A percentile compares a stretch with the other conserved stretches of the same genome.
These are phyloP conservation scores for Asterionellopsis glacialis DNA, from an alignment of 108 stramenopile genomes.

Conservation along the genomic window DNA sequence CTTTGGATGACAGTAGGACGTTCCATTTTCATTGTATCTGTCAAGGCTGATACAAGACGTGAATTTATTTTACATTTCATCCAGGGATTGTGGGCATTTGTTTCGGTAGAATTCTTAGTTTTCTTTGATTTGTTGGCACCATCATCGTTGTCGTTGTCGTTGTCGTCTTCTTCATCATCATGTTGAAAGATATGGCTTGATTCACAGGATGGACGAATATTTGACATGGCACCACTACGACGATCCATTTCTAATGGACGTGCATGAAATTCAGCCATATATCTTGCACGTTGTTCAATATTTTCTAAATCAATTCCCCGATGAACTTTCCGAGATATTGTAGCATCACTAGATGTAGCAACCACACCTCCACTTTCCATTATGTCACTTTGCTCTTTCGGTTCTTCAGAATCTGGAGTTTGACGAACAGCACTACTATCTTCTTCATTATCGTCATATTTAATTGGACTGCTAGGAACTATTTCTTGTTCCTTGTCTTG, in stretches of 20 bases:
- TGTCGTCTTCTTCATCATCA: too few relatives aligned
- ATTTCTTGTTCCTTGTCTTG: background rate
- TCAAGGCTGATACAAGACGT: slow-evolving; percentile 30
- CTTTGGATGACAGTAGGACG: slow-evolving; percentile 75
- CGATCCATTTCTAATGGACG: slow-evolving; percentile 82
- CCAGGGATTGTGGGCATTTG: slow-evolving; percentile 21
- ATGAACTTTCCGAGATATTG: slow-evolving; percentile 5
- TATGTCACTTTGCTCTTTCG: background rate
- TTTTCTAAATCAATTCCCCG: slow-evolving; percentile 13
- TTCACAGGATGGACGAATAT: slow-evolving; percentile 19
- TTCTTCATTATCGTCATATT: background rate
- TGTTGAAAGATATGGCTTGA: slow-evolving; percentile 34
- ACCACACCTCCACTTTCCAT: too few relatives aligned
- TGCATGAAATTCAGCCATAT: slow-evolving; percentile 80
- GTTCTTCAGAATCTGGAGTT: background rate
- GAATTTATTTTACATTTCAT: slow-evolving; percentile 38
- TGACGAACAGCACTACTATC: background rate
- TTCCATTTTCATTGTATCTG: slow-evolving; percentile 11
- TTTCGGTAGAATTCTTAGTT: background rate
- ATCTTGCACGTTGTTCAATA: slow-evolving; percentile 54
- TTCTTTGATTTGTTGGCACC: background rate
- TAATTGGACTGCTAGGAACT: background rate
- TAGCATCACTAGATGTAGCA: too few relatives aligned
- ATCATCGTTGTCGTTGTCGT: slow-evolving; percentile 7
- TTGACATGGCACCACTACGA: slow-evolving; percentile 38